Base-by-base conservation (phyloP, 805 yeast genomes). In the Lipomyces sp. region DNA sequence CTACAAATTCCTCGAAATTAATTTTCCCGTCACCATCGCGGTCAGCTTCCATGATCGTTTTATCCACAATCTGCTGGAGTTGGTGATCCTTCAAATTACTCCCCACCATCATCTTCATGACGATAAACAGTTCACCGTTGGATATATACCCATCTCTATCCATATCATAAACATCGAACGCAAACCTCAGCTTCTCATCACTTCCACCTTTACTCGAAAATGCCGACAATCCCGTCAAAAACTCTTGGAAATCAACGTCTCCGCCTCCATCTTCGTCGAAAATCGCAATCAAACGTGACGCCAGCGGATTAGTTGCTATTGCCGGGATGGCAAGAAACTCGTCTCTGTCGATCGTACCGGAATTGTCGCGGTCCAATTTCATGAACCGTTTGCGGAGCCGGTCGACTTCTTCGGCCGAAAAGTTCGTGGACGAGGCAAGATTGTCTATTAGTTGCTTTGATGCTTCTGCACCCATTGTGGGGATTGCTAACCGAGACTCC, bases 41-140 rank as follows among this genome's bases (percentile, higher is more conserved):
- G 75, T 93, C 98, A 60, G 92, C 93, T 76, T 94, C 98, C 87
- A 92, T 86, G 71, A 96, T 92, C 0, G 99, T 92, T 77, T 96
- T 87, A 77, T 95, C 98, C n/a, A 65, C 98, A 62, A 95, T 86
- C 78, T 96, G 98, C 77, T 95, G 99, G 64, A 95, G 82, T 74
- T 95, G 97, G 34, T 86, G 86, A 66, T 90, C 96, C 69, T 87
- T 89, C 64, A 96, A 79, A 74, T 95, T 92, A 72, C 87, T 88
- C 1, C 98, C 99, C 34, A 96, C 99, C 99, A 95, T 95, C 86
- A 91, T 90, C 78, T 95, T 90, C 80, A 95, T 81, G 53, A 95
- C 98, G 53, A 94, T 83, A 74, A 89, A 95, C 64, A 95, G 78
- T 78, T 95, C 99, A 32, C 99, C 99, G 75, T 94, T 94, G 2